phyloP scores from a whole-genome alignment of 352 stramenopile species.

The Globisporangium mamillatum region DNA sequence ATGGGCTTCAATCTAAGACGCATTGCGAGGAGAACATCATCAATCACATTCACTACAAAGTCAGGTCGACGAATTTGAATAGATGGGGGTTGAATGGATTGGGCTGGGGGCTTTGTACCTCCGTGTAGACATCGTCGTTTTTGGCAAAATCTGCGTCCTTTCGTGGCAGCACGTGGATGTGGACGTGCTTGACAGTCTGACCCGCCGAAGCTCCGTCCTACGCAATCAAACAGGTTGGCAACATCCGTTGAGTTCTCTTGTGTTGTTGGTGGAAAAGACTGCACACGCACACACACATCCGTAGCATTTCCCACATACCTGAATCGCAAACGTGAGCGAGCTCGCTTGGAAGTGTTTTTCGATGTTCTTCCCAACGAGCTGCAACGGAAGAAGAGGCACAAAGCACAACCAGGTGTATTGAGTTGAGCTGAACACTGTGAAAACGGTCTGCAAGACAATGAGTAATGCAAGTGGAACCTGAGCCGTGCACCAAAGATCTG shows the following conservation, averaged over 20 bases:
- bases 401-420: neutral
- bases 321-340: constrained; percentile 91
- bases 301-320: constrained; percentile 33
- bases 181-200: constrained; percentile 91
- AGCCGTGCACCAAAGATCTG: constrained; percentile 88
- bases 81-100: neutral
- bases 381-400: neutral
- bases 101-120: constrained; percentile 32
- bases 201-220: constrained; percentile 87
- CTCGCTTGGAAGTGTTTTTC: constrained; percentile 64
- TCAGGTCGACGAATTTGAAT: neutral
- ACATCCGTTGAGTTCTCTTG: neutral
- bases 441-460: neutral
- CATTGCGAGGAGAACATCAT: neutral
- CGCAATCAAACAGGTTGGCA: neutral
- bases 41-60: neutral
- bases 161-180: constrained; percentile 93
- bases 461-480: constrained; percentile 35
- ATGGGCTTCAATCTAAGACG: constrained; percentile 56
- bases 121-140: constrained; percentile 93
- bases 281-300: neutral
- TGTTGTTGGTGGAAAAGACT: neutral
- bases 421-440: too few species aligned
- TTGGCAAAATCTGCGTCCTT: constrained; percentile 67
- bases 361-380: constrained; percentile 72